Conservation (phyloP, 2,329 filamentous ascomycete genomes). For the Colletotrichum viniferum region DNA sequence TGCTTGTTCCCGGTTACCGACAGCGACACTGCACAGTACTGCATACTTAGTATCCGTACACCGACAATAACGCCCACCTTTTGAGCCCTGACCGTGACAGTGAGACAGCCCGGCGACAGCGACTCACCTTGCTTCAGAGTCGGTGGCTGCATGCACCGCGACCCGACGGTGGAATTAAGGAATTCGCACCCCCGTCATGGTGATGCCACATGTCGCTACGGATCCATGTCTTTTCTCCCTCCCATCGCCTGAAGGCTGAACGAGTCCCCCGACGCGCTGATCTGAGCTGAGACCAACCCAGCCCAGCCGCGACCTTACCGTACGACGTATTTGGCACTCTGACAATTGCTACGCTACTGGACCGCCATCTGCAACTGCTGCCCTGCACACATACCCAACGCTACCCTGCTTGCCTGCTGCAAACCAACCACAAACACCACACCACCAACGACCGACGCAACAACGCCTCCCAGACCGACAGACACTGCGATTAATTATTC, state of each 20-base stretch:
- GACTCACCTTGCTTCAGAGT: background rate
- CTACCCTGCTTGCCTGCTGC: background rate
- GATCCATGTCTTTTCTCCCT: conserved; percentile 6
- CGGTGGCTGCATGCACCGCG: background rate
- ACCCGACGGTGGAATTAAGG: conserved; percentile 9
- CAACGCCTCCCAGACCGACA: background rate
- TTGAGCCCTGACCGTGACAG: background rate
- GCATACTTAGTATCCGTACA: background rate
- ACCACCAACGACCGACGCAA: background rate
- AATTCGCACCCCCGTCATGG: conserved; percentile 17
- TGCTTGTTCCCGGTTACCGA: background rate
- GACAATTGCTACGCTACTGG: background rate
- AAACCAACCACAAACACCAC: conserved; percentile 6
- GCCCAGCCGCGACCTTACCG: background rate
- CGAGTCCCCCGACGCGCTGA: background rate
- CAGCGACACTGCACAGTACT: background rate
- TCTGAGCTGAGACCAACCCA: background rate
- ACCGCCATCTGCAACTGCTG: background rate
- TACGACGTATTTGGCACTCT: background rate
- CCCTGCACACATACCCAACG: conserved; percentile 7
- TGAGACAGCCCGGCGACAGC: background rate
- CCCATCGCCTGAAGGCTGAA: background rate
- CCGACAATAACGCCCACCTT: background rate
- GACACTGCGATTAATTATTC: background rate
- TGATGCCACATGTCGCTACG: conserved; percentile 18